Conservation (phyloP, 1,139 yeast species). For the Taiozyma onychis region DNA sequence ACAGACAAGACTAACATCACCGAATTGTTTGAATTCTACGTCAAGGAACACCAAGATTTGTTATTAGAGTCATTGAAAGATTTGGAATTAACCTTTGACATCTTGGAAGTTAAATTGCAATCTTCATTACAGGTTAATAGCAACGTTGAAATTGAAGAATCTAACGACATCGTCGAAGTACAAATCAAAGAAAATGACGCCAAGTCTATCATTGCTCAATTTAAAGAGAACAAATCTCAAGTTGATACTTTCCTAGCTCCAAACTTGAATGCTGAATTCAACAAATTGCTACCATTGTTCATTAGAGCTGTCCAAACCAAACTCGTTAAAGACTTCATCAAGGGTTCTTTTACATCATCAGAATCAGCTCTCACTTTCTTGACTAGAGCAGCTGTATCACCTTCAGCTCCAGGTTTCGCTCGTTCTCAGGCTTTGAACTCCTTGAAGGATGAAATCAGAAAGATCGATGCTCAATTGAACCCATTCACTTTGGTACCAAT, state of each 20-base stretch:
- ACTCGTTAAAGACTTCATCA: slow-evolving; percentile 29
- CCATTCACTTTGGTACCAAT: slow-evolving; percentile 40
- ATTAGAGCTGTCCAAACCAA: slow-evolving; percentile 34
- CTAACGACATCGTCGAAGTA: slow-evolving; percentile 15
- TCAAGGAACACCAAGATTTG: slow-evolving; percentile 33
- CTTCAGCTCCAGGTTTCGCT: slow-evolving; percentile 50
- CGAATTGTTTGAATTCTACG: slow-evolving; percentile 40
- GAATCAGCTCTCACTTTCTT: slow-evolving; percentile 50
- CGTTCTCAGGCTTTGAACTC: slow-evolving; percentile 43
- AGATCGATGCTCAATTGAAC: slow-evolving; percentile 30
- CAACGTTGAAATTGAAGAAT: slow-evolving; percentile 20
- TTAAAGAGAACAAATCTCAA: slow-evolving; percentile 23
- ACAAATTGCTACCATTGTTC: slow-evolving; percentile 36
- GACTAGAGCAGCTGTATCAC: slow-evolving; percentile 50
- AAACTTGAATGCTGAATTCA: slow-evolving; percentile 39
- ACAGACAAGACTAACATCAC: slow-evolving; percentile 35
- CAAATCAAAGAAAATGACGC: slow-evolving; percentile 1
- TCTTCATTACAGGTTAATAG: slow-evolving; percentile 40
- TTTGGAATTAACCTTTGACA: slow-evolving; percentile 38
- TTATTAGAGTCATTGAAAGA: slow-evolving; percentile 38
- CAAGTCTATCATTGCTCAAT: slow-evolving; percentile 26
- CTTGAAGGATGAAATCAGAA: slow-evolving; percentile 33
- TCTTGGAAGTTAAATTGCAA: slow-evolving; percentile 66
- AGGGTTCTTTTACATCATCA: slow-evolving; percentile 28
- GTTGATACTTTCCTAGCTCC: slow-evolving; percentile 19